Percentiles rank a stretch among this genome's conserved stretches.
Conservation (phyloP, 768 basidiomycete species). For the Trametes punicea region DNA sequence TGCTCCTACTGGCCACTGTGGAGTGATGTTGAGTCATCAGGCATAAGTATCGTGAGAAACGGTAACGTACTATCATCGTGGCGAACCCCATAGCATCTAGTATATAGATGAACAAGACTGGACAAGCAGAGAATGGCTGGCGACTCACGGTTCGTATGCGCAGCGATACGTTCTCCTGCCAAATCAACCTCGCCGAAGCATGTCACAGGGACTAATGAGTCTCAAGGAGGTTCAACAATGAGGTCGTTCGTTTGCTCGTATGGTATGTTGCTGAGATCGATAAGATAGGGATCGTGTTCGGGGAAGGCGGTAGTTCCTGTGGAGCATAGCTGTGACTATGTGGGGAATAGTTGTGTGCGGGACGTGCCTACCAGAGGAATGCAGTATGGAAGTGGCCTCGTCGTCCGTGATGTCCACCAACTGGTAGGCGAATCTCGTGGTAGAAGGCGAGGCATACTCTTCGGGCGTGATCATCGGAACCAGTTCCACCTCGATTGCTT, state of each 20-base stretch:
- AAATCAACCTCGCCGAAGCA: conserved; percentile 18
- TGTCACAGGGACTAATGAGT: neutral
- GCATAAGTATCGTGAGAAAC: neutral
- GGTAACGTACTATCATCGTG: neutral
- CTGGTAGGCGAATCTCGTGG: no score
- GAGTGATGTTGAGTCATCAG: no score
- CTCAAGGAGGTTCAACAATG: neutral
- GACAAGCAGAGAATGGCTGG: neutral
- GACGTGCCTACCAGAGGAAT: neutral
- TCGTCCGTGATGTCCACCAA: neutral
- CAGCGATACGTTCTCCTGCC: conserved; percentile 10
- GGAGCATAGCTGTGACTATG: no score
- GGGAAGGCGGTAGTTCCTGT: conserved; percentile 14
- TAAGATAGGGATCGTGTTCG: conserved; percentile 7
- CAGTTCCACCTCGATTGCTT: neutral
- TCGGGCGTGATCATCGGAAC: neutral
- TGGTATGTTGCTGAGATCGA: conserved; percentile 10
- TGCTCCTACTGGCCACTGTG: conserved; percentile 1
- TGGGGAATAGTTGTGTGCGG: neutral
- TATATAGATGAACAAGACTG: neutral
- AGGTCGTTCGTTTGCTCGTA: conserved; percentile 1
- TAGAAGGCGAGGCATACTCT: neutral
- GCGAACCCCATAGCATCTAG: conserved; percentile 3
- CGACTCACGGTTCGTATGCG: conserved; percentile 22
- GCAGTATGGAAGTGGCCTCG: neutral